Evolutionary conservation across 2,329 filamentous ascomycete species (phyloP).

Genomic region (Harringtonia lauricola): DNA sequence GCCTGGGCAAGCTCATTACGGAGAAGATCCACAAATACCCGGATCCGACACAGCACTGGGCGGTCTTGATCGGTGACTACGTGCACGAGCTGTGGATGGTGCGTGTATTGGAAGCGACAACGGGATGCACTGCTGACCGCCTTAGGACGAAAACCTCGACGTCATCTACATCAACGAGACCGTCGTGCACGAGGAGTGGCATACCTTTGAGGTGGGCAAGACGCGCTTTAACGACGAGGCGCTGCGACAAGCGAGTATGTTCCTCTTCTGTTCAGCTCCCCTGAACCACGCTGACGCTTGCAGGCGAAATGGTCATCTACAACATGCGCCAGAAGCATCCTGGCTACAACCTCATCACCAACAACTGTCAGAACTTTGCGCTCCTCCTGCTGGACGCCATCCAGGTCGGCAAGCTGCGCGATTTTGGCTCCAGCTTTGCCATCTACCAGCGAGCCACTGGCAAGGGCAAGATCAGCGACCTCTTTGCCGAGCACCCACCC

Average conservation of each 20-base stretch:
- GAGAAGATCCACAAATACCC: conserved; percentile 42
- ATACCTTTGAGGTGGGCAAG: conserved; percentile 37
- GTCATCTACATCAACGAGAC: conserved; percentile 45
- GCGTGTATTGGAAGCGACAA: conserved; percentile 11
- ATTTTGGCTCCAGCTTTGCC: conserved; percentile 42
- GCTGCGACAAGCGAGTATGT: conserved; percentile 33
- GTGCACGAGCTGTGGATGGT: conserved; percentile 51
- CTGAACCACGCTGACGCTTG: neutral
- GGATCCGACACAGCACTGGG: conserved; percentile 51
- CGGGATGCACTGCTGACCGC: neutral
- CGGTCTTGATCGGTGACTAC: conserved; percentile 43
- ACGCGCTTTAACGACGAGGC: conserved; percentile 45
- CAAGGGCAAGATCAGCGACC: conserved; percentile 35
- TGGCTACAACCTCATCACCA: conserved; percentile 46
- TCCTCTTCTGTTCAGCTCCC: neutral
- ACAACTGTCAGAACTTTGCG: conserved; percentile 50
- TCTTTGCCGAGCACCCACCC: conserved; percentile 24
- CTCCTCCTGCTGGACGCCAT: conserved; percentile 41
- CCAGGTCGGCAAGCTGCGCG: conserved; percentile 34
- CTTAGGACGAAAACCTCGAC: conserved; percentile 39
- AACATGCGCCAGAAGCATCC: conserved; percentile 36
- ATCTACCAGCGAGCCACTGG: conserved; percentile 41
- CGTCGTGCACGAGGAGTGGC: conserved; percentile 35
- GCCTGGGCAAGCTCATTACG: conserved; percentile 43
- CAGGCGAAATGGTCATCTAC: conserved; percentile 41